Evolutionary conservation across 23 red algal species (phyloP), one percentile per base, ranked within the genome.

Genomic region (Chondrus crispus): DNA sequence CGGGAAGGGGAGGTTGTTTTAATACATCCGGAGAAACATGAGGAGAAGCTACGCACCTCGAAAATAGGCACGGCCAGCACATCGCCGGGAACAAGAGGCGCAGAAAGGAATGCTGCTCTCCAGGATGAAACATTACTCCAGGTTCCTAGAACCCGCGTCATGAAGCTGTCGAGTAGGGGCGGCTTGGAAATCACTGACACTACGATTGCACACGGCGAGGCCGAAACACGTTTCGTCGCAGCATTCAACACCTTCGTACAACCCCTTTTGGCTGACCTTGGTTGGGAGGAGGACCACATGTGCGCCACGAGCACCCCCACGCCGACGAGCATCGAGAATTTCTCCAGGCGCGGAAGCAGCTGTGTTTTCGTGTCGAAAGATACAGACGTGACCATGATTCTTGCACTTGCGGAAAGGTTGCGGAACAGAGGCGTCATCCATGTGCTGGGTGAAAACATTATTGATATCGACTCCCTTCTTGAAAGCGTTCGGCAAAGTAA

Each of bases 341-440:
- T 5, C 38, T 6, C 38, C 9, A 26, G 7, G 7, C 38, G 7
- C 18, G 62, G 19, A 4, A 22, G 46, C 38, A 50, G 16, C 2
- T 24, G 5, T 6, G 40, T 80, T 4, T 22, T 80, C 46, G 74
- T 80, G 2, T 80, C 74, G 14, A 50, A 80, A 29, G 74, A 80
- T 50, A 80, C 46, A 2, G 46, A 80, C 18, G 74, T 80, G 16
- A 54, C 46, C 19, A 80, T 80, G 12, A 80, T 80, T 52, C 74
- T 80, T 5, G 74, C 74, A n/a, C 74, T 80, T 26, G 20, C 46
- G 9, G 9, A 46, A 29, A 35, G 46, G 6, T 3, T 80, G 20
- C 46, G 46, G 19, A 29, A 53, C 7, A 55, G 10, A 50, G 38
- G 57, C 14, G 46, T 52, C 2, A 4, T 52, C 35, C 40, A 54